These are phyloP conservation scores for Phialemonium atrogriseum DNA, from an alignment of 2,329 filamentous ascomycete genomes.

Conservation along the genomic window DNA sequence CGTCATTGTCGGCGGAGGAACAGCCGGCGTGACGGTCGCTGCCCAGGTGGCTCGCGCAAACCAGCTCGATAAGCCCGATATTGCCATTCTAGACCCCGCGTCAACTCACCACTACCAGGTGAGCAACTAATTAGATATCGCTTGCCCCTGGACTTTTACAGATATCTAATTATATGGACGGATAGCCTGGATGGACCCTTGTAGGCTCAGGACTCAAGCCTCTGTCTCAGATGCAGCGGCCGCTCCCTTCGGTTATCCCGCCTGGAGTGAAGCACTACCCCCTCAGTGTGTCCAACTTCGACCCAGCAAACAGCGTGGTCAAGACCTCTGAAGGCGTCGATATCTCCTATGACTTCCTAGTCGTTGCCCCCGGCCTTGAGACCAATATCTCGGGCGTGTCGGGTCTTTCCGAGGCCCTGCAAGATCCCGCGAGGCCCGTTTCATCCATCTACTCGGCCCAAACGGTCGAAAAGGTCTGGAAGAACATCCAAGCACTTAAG, in stretches of 20 bases:
- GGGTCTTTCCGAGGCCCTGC: slow-evolving; percentile 48
- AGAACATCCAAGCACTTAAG: slow-evolving; percentile 35
- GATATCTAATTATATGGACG: background rate
- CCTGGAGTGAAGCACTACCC: slow-evolving; percentile 55
- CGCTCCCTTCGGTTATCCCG: slow-evolving; percentile 43
- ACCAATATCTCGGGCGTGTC: slow-evolving; percentile 43
- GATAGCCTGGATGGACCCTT: slow-evolving; percentile 55
- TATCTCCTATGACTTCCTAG: slow-evolving; percentile 54
- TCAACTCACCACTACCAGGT: slow-evolving; percentile 56
- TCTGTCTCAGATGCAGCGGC: slow-evolving; percentile 47
- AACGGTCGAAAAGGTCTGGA: slow-evolving; percentile 43
- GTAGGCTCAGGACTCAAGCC: slow-evolving; percentile 59
- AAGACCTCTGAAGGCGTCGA: slow-evolving; percentile 46
- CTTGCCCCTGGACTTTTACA: no score
- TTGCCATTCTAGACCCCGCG: slow-evolving; percentile 56
- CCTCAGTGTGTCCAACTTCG: slow-evolving; percentile 38
- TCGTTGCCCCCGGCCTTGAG: slow-evolving; percentile 51
- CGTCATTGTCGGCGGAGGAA: slow-evolving; percentile 59
- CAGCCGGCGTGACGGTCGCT: slow-evolving; percentile 56
- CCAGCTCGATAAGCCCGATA: slow-evolving; percentile 48
- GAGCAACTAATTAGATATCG: background rate
- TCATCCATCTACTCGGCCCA: slow-evolving; percentile 52
- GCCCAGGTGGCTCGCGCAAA: slow-evolving; percentile 58
- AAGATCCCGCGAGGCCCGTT: slow-evolving; percentile 35
- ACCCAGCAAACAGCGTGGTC: slow-evolving; percentile 47